Evolutionary conservation across 1,284 basidiomycete genomes (phyloP), one percentile per base, ranked within the genome.

Genomic region (Hemileia vastatrix): DNA sequence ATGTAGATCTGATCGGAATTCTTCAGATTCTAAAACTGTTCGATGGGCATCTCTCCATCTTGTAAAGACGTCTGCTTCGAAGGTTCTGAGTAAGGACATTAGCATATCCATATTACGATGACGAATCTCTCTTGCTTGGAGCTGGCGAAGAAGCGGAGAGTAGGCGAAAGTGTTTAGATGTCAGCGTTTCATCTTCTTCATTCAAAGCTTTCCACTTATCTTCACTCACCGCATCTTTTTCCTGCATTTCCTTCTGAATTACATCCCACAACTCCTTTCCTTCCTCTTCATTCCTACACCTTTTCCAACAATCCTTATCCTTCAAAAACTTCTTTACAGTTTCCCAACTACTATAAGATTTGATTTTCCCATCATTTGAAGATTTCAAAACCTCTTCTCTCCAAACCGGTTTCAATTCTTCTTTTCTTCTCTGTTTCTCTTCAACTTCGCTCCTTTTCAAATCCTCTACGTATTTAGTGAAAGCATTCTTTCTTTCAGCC

Each of bases 401-500:
- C 65, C 65, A 67, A 32, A 64, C 65, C 5, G 65, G 65, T 15
- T 64, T 54, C 18, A 61, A 58, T 15, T 64, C 48, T n/a, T 67
- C 65, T 55, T 65, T 57, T 3, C 40, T 63, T 23, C 62, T 50
- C 18, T 69, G 66, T 27, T 65, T 63, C 52, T 64, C 59, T 21
- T 66, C 64, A 5, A 31, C 23, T 45, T 74, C 70, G 47, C 65
- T 52, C 18, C 50, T 45, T 19, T 66, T 57, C 6, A 70, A 66
- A 44, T 71, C 67, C 18, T 68, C 68, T 21, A 77, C 64, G 65
- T 77, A 76, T 65, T 73, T 73, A 64, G 71, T 68, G 61, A 76
- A 98, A 54, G 86, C 85, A 52, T 84, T 80, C 78, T 96, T 96
- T 79, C 94, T 93, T 78, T 98, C 90, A 3, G 90, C 88, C 55